Conservation (phyloP, 1,284 basidiomycete species). For the Boletus sp. region DNA sequence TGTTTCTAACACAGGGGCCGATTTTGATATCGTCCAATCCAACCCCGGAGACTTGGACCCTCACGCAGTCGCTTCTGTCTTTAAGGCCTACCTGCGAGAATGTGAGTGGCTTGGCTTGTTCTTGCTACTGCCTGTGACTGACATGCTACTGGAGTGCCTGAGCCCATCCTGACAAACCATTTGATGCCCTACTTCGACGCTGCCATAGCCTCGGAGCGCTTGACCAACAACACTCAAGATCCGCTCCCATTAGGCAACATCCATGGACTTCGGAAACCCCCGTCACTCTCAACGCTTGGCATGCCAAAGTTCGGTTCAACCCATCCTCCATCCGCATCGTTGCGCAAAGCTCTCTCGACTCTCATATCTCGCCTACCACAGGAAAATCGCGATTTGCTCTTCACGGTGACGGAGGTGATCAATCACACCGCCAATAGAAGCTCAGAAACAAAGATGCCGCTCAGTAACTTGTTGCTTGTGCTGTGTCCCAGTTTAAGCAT, state of each 20-base stretch:
- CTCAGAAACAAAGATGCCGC: slow-evolving; percentile 77
- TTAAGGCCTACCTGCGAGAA: slow-evolving; percentile 79
- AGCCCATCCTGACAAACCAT: slow-evolving; percentile 70
- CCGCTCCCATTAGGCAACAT: slow-evolving; percentile 38
- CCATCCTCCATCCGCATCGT: slow-evolving; percentile 53
- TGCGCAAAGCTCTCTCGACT: slow-evolving; percentile 49
- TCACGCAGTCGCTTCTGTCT: slow-evolving; percentile 84
- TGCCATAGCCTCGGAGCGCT: slow-evolving; percentile 57
- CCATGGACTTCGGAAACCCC: slow-evolving; percentile 61
- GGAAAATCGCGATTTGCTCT: slow-evolving; percentile 70
- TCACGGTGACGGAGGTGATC: slow-evolving; percentile 71
- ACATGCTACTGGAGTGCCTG: slow-evolving; percentile 58
- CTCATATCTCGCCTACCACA: slow-evolving; percentile 63
- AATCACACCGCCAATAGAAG: slow-evolving; percentile 58
- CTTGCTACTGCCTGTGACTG: slow-evolving; percentile 4
- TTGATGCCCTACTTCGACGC: slow-evolving; percentile 74
- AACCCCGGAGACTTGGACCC: slow-evolving; percentile 84
- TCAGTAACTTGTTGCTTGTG: slow-evolving; percentile 75
- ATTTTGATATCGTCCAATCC: slow-evolving; percentile 74
- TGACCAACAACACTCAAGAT: slow-evolving; percentile 29
- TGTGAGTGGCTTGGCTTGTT: slow-evolving; percentile 42
- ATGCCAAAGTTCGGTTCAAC: slow-evolving; percentile 60
- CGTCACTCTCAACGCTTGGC: slow-evolving; percentile 70
- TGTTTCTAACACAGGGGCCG: slow-evolving; percentile 55
- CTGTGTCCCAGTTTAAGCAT: slow-evolving; percentile 80